Evolutionary conservation across 2,329 filamentous ascomycete species (phyloP).

Genomic region (Bipolaris oryzae): DNA sequence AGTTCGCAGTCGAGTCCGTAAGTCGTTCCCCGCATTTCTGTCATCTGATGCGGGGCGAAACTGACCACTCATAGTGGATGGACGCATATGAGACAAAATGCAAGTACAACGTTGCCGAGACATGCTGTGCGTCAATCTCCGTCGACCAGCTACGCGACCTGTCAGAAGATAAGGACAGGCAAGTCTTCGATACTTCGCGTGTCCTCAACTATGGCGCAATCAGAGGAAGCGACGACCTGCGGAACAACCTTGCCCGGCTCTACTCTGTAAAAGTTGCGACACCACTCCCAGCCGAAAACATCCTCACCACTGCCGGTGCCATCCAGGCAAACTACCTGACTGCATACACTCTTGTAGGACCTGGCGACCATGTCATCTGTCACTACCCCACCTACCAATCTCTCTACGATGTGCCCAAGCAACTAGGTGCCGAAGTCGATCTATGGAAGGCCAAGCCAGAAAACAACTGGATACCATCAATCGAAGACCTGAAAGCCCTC

Average conservation of each 20-base stretch:
- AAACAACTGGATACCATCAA: conserved; percentile 69
- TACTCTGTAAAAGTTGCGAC: conserved; percentile 63
- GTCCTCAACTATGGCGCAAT: conserved; percentile 77
- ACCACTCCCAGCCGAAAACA: conserved; percentile 62
- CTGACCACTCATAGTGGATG: conserved; percentile 58
- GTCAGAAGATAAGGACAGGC: conserved; percentile 60
- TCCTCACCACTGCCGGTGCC: conserved; percentile 79
- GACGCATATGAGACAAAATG: conserved; percentile 59
- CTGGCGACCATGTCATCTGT: conserved; percentile 82
- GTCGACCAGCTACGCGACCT: conserved; percentile 69
- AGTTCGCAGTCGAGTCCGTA: conserved; percentile 75
- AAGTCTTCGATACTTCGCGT: conserved; percentile 58
- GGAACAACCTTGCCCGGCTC: conserved; percentile 67
- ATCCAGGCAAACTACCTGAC: conserved; percentile 85
- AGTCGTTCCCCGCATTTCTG: conserved; percentile 34
- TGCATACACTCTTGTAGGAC: conserved; percentile 72
- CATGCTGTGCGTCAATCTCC: conserved; percentile 76
- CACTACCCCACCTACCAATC: conserved; percentile 86
- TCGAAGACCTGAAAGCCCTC: conserved; percentile 68
- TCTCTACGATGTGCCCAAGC: conserved; percentile 75
- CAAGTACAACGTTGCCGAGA: conserved; percentile 77
- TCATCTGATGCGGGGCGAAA: conserved; percentile 5
- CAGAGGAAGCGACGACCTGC: conserved; percentile 67
- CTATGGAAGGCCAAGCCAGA: conserved; percentile 73
- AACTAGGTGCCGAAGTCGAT: conserved; percentile 76